Percentiles rank a stretch among this genome's conserved stretches.
These are phyloP conservation scores for Amanita rubescens DNA, from an alignment of 768 basidiomycete genomes.

Conservation along the genomic window DNA sequence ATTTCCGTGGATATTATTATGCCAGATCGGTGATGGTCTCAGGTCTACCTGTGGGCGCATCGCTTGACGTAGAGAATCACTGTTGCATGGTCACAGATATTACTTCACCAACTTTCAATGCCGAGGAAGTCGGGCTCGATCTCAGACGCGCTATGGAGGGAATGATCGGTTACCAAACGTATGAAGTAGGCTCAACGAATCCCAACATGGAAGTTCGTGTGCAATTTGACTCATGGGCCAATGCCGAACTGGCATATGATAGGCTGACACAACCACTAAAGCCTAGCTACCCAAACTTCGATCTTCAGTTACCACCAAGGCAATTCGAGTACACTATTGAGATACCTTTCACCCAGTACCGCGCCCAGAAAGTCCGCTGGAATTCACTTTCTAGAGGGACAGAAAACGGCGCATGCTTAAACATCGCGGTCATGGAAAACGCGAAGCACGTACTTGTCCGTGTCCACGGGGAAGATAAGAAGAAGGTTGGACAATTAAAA, in stretches of 20 bases:
- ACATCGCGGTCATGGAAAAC: slow-evolving; percentile 16
- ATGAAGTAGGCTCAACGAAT: slow-evolving; percentile 4
- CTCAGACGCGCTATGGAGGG: not conserved
- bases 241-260: slow-evolving; percentile 32
- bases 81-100: too few species aligned
- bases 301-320: slow-evolving; percentile 39
- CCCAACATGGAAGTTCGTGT: slow-evolving; percentile 18
- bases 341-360: slow-evolving; percentile 41
- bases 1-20: too few species aligned
- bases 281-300: slow-evolving; percentile 25
- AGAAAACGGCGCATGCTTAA: slow-evolving; percentile 29
- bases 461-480: slow-evolving; percentile 44
- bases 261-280: slow-evolving; percentile 23
- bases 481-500: slow-evolving; percentile 48
- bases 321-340: slow-evolving; percentile 43
- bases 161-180: not conserved
- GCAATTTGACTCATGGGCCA: slow-evolving; percentile 25
- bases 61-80: too few species aligned
- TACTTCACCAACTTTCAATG: not conserved
- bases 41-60: not conserved
- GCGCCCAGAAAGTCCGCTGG: slow-evolving; percentile 44
- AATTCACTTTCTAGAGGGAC: slow-evolving; percentile 30
- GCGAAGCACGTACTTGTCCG: slow-evolving; percentile 29
- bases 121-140: not conserved
- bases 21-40: not conserved